phyloP scores from a whole-genome alignment of 768 basidiomycete genomes.

The Hirschioporus abietinus region DNA sequence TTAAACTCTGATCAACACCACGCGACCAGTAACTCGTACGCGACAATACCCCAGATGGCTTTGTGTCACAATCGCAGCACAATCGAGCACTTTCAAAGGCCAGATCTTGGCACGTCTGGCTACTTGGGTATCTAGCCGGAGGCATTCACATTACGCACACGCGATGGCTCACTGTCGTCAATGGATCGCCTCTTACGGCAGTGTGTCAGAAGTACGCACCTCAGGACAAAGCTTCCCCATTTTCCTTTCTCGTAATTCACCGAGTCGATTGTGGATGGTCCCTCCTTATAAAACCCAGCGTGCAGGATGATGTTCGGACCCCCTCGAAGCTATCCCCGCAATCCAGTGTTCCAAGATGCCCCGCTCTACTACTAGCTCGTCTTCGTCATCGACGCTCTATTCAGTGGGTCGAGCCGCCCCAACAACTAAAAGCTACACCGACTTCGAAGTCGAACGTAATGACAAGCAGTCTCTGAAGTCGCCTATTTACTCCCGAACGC shows the following conservation, averaged over 20 bases:
- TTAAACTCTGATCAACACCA: neutral
- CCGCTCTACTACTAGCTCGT: neutral
- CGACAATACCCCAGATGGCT: neutral
- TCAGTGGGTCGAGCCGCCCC: slow-evolving; percentile 18
- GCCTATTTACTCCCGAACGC: neutral
- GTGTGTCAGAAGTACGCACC: slow-evolving; percentile 1
- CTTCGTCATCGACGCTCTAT: neutral
- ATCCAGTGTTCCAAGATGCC: slow-evolving; percentile 19
- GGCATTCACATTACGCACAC: neutral
- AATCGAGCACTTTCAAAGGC: neutral
- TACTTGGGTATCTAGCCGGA: neutral
- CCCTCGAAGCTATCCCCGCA: slow-evolving; percentile 20
- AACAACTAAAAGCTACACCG: slow-evolving; percentile 36
- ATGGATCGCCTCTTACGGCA: neutral
- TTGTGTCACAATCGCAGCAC: neutral
- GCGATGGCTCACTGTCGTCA: neutral
- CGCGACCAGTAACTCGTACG: neutral
- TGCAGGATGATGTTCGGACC: neutral
- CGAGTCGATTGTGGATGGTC: neutral
- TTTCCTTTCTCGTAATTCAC: slow-evolving; percentile 1
- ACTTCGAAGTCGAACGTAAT: slow-evolving; percentile 59
- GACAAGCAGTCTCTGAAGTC: neutral
- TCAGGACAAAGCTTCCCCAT: neutral
- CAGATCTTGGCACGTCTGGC: neutral
- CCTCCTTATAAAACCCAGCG: neutral